Evolutionary conservation across 345 rosid species (phyloP).

Genomic region (Bretschneidera sinensis): DNA sequence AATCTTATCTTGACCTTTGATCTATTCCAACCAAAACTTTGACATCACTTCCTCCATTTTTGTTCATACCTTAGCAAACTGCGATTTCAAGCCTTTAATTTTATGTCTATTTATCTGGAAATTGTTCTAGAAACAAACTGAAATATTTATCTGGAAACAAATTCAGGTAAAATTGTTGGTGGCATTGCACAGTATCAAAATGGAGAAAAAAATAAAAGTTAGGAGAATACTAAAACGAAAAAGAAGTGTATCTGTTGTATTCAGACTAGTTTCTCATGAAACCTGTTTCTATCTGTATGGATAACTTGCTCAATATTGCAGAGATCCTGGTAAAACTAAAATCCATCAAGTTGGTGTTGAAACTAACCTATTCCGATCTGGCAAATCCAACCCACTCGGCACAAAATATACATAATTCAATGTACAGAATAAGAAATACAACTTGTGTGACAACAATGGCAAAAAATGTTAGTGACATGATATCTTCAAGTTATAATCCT

Average conservation of each 20-base stretch:
- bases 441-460: slow-evolving; percentile 1
- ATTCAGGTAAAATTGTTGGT: too few species aligned
- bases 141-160: too few species aligned
- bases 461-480: slow-evolving; percentile 16
- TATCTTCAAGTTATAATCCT: slow-evolving; percentile 18
- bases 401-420: slow-evolving; percentile 8
- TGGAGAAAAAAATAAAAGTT: too few species aligned
- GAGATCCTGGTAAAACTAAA: slow-evolving; percentile 1
- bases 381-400: slow-evolving; percentile 15
- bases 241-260: slow-evolving; percentile 2
- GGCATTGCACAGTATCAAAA: too few species aligned
- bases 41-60: too few species aligned
- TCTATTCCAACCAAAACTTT: too few species aligned
- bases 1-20: too few species aligned
- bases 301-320: slow-evolving; percentile 11
- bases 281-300: slow-evolving; percentile 9
- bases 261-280: slow-evolving; percentile 5
- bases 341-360: slow-evolving; percentile 1
- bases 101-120: too few species aligned
- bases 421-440: slow-evolving; percentile 8
- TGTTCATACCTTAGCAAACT: too few species aligned
- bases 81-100: too few species aligned
- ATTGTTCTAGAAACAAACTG: too few species aligned
- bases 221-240: neutral
- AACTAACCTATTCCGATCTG: slow-evolving; percentile 5